Evolutionary conservation across 78 protist species (phyloP), one percentile per base, ranked within the genome.

Genomic region (Acrasis kona): DNA sequence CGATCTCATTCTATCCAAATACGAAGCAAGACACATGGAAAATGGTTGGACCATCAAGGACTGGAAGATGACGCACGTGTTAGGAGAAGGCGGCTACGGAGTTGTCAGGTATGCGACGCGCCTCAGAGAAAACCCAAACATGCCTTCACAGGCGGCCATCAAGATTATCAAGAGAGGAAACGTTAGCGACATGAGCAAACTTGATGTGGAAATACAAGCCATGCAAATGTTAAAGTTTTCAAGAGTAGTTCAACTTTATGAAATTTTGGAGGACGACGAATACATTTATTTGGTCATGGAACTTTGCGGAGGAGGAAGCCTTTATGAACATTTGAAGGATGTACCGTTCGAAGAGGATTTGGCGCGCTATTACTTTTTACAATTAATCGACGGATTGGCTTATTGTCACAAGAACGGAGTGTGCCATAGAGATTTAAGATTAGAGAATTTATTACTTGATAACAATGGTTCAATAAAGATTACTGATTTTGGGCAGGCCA

Each of bases 391-490:
- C 19, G 61, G 61, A n/a, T 50, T 50, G 19, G 19, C 61, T 50
- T 50, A 50, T 50, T 50, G 61, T 50, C 61, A 50, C 19, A 19
- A 50, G 19, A 50, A 50, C 19, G 61, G 61, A 50, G 61, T 50
- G 19, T 50, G 61, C 19, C 87, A 84, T 75, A 57, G 88, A 27
- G 88, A 84, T 73, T 42, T 84, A 58, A 84, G 82, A 75, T 78
- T 76, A 2, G 86, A 61, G 27, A 76, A 76, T 65, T 6, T 76
- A n/a, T 70, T 76, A 3, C 7, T 57, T 3, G 77, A 76, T 7
- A 3, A 76, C 40, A 76, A 68, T 19, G 79, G 79, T 7, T 34
- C 9, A 6, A 8, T 76, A 3, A 76, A 76, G 29, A 36, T 76
- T 5, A 4, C 66, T 28, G 79, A 76, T 39, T 76, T 76, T 8